A percentile compares a stretch with the other conserved stretches of the same genome.
Evolutionary conservation across 257 asterid species (phyloP).

Genomic region (Ballota nigra): DNA sequence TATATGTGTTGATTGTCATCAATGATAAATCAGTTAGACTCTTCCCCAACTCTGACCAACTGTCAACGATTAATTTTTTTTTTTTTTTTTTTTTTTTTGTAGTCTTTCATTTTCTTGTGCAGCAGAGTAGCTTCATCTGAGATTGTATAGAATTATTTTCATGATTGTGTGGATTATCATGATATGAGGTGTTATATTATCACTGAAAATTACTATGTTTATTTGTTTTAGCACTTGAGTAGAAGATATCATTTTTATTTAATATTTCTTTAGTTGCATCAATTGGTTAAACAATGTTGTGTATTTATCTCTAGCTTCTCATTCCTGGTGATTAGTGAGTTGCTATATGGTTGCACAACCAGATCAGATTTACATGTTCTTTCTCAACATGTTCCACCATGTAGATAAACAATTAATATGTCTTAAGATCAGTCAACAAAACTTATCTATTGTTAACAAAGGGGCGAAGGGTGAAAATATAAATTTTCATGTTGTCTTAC

Average conservation of each 20-base stretch:
- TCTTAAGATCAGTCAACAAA: not conserved
- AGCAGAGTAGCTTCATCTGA: not conserved
- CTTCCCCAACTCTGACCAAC: not conserved
- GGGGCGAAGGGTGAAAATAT: constrained; percentile 31
- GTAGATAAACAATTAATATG: not conserved
- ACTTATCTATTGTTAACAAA: not conserved
- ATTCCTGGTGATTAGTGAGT: too few relatives aligned
- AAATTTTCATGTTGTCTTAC: not conserved
- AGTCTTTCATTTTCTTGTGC: not conserved
- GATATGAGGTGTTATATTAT: not conserved
- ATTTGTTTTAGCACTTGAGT: not conserved
- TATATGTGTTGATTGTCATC: not conserved
- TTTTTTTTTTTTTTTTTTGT: not conserved
- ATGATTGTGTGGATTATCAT: not conserved
- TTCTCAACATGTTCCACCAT: not conserved
- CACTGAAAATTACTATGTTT: not conserved
- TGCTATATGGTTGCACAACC: not conserved
- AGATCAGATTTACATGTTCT: not conserved
- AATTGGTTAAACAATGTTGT: not conserved
- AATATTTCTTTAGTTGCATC: not conserved
- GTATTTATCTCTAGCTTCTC: not conserved
- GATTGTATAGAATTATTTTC: not conserved
- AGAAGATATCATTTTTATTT: not conserved
- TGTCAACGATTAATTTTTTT: not conserved
- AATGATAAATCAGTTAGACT: not conserved